Evolutionary conservation across 495 filamentous ascomycete species (phyloP), one percentile per base, ranked within the genome.

Genomic region (Aspergillus incahuasiensis): DNA sequence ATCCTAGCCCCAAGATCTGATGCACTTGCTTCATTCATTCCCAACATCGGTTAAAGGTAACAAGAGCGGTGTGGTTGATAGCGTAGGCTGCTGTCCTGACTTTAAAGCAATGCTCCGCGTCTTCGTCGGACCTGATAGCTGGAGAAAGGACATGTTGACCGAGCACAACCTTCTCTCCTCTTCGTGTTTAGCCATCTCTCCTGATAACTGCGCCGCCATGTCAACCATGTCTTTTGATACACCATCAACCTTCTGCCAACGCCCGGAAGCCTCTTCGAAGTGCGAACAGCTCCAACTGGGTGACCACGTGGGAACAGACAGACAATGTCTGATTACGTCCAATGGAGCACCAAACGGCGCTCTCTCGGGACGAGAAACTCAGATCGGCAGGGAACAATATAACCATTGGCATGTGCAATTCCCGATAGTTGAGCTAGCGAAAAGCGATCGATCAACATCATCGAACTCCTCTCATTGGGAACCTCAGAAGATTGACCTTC

Each of bases 41-140:
- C 38, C 45, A 38, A 54, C 49, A 49, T 39, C 13, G 22, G 42
- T 20, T 46, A 18, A 41, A 22, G 41, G 49, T 9, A 21, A 54
- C 25, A 51, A 52, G 49, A 61, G 63, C 63, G 63, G 60, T 63
- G 63, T 57, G 49, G 45, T 57, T 34, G 58, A 25, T 28, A 38
- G 43, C 30, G 45, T 40, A 25, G 55, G 22, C 45, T 9, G 39
- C 41, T 52, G 51, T 46, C 42, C 24, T 52, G 38, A 55, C 55
- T 57, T 59, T 61, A 61, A 61, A 59, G 43, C 54, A 42, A 64
- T 57, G 55, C 25, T 52, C 51, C 52, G 46, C 44, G 40, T 59
- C 42, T 46, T 53, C 38, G 50, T 43, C 48, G 46, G 44, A 38
- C 45, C 56, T 21, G 48, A 55, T 21, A 55, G 39, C n/a, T 48